Conservation (phyloP, 352 stramenopile species). For the Phytophthora rubi region DNA sequence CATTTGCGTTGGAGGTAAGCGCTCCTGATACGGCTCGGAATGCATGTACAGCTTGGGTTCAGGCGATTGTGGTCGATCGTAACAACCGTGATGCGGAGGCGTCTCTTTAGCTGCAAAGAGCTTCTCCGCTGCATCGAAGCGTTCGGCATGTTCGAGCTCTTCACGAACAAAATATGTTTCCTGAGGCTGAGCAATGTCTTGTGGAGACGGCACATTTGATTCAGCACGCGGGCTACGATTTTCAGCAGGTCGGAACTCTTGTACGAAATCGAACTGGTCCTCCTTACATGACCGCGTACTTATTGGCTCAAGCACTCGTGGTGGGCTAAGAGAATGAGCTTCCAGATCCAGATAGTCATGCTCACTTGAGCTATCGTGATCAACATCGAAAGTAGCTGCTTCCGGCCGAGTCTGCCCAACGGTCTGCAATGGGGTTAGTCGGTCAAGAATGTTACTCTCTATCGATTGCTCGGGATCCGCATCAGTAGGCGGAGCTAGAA, state of each 20-base stretch:
- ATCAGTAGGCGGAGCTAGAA: conserved; percentile 9
- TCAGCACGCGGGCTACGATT: background rate
- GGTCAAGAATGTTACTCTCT: background rate
- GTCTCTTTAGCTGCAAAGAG: conserved; percentile 27
- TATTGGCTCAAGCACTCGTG: background rate
- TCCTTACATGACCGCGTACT: background rate
- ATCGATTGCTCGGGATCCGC: background rate
- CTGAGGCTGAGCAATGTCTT: background rate
- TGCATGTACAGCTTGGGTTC: conserved; percentile 18
- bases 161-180: conserved; percentile 6
- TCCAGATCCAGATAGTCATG: conserved; percentile 1
- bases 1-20: conserved; percentile 35
- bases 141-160: conserved; percentile 24
- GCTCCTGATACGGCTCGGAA: conserved; percentile 1
- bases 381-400: background rate
- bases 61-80: conserved; percentile 21
- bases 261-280: conserved; percentile 12
- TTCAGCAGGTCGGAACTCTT: conserved; percentile 7
- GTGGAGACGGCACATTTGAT: background rate
- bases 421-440: background rate
- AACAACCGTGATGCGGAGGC: conserved; percentile 7
- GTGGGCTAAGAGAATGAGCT: conserved; percentile 1
- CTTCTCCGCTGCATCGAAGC: conserved; percentile 43
- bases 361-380: conserved; percentile 5
- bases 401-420: conserved; percentile 3